Evolutionary conservation across 2,329 filamentous ascomycete genomes (phyloP).

Genomic region (Thielaviopsis cerberus): DNA sequence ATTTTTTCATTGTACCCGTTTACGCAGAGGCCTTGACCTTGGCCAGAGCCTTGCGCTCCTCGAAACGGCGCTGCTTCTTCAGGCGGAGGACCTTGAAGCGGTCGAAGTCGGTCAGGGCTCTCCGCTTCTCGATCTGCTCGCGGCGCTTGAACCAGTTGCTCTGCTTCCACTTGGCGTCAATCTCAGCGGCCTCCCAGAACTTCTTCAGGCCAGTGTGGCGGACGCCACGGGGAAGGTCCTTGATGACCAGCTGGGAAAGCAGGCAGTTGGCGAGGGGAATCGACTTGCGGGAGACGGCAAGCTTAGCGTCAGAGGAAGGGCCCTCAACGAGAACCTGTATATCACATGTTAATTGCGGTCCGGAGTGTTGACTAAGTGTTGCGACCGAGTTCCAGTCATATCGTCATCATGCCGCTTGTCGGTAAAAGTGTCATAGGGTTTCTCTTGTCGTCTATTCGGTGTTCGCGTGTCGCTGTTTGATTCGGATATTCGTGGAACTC

Average conservation of each 20-base stretch:
- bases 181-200: constrained; percentile 76
- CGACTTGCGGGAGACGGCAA: constrained; percentile 72
- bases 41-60: constrained; percentile 88
- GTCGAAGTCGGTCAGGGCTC: constrained; percentile 92
- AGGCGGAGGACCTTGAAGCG: constrained; percentile 99
- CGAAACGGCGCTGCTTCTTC: constrained; percentile 98
- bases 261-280: constrained; percentile 65
- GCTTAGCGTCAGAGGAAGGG: constrained; percentile 62
- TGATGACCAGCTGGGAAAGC: constrained; percentile 75
- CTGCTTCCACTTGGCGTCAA: constrained; percentile 84
- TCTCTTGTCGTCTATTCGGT: background rate
- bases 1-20: constrained; percentile 24
- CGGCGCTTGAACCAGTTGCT: constrained; percentile 91
- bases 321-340: constrained; percentile 85
- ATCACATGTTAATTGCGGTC: background rate
- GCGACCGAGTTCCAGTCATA: background rate
- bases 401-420: background rate
- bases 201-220: constrained; percentile 70
- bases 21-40: constrained; percentile 77
- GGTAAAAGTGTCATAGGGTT: background rate
- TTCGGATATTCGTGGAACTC: constrained; percentile 5
- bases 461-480: background rate
- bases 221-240: constrained; percentile 67
- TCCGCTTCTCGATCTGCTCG: constrained; percentile 67
- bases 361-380: background rate